A percentile compares a stretch with the other conserved stretches of the same genome.
phyloP scores from a whole-genome alignment of 139 green algal genomes.

The Chlamydomonas sphaeroides region DNA sequence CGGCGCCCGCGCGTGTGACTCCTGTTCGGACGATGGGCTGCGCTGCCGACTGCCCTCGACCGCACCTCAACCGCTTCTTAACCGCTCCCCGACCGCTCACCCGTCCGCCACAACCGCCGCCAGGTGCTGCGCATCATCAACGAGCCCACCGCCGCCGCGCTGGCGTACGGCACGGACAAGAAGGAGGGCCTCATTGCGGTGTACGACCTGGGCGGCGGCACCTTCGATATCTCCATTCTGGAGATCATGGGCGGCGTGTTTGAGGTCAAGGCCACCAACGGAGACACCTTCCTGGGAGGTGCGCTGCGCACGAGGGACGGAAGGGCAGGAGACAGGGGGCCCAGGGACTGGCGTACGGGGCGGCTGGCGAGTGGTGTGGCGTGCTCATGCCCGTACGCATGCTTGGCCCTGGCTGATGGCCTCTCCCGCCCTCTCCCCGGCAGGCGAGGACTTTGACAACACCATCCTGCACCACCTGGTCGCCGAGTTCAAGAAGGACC shows the following conservation, averaged over 20 bases:
- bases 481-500: conserved; percentile 84
- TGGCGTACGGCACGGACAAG: conserved; percentile 96
- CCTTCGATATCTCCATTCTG: conserved; percentile 98
- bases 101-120: background rate
- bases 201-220: conserved; percentile 95
- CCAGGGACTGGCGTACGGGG: too few species aligned
- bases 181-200: conserved; percentile 97
- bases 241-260: conserved; percentile 98
- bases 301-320: conserved; percentile 4
- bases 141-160: conserved; percentile 96
- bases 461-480: conserved; percentile 73
- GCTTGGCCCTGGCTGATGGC: background rate
- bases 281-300: conserved; percentile 98
- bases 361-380: too few species aligned
- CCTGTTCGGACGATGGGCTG: too few species aligned
- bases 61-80: too few species aligned
- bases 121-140: conserved; percentile 97
- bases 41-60: too few species aligned
- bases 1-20: too few species aligned
- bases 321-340: background rate
- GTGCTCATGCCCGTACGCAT: too few species aligned
- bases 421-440: background rate
- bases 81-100: background rate
- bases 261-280: conserved; percentile 99
- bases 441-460: conserved; percentile 98